Evolutionary conservation across 352 stramenopile genomes (phyloP), one percentile per base, ranked within the genome.

Genomic region (Elongisporangium undulatum): DNA sequence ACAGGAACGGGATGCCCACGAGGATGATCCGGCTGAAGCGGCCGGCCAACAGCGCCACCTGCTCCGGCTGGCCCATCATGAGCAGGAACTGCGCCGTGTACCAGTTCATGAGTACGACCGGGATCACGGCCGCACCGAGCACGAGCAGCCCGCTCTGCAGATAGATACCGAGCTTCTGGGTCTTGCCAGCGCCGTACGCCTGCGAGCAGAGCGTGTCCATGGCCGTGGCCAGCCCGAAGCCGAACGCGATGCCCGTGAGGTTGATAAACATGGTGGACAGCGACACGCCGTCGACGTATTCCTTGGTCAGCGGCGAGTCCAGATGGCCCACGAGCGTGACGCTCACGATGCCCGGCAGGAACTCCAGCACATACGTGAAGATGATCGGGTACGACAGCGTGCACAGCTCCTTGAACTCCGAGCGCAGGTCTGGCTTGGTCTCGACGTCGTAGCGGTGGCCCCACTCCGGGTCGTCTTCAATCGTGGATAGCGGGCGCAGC

Each of bases 161-260:
- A 53, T 95, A 97, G 17, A 92, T 85, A 8, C 90, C 90, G 49
- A 97, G 82, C 51, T 90, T 85, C 34, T 72, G 66, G 0, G 76
- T 62, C 24, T 81, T 86, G 4, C 77, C 79, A 45, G 90, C 87
- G 45, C 89, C 89, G 53, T 84, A 90, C 41, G 89, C 84, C 65
- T 95, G 81, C 12, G 85, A 85, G 58, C 86, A 96, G 0, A 97
- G 67, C 58, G 90, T 97, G 66, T 97, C 90, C 70, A 97, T 82
- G 10, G 87, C 89, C 15, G 86, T 94, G 8, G 88, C 72, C 22
- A 97, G 69, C 0, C 87, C 87, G 39, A 96, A 85, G 4, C 81
- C 86, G 6, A 92, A 72, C 8, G 86, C 70, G 22, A 95, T 73
- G 6, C 72, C 86, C n/a, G 84, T 87, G 3, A 97, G 62, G 54